Base-by-base conservation (phyloP, 257 asterid genomes). In the Handroanthus guayacan region DNA sequence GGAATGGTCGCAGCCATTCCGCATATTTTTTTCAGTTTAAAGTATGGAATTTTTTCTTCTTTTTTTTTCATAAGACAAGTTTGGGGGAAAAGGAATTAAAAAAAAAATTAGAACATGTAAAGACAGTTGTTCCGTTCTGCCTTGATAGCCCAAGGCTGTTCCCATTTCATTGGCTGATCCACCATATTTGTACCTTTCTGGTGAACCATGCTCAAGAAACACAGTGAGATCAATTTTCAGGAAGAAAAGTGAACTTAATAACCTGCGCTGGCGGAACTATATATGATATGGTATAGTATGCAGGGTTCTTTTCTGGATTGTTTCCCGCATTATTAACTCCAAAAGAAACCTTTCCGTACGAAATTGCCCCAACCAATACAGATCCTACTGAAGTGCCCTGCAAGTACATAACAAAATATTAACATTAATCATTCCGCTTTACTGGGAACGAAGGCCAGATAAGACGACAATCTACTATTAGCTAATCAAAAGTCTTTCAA, bases 241-340 rank as follows among this genome's bases (percentile, higher is more conserved):
- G 77, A 76, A 81, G 57, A 76, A 41, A 75, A 64, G 44, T 66
- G 77, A 56, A 44, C 41, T 36, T 14, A 74, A 61, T 61, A 74
- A 95, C 99, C 98, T 91, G 94, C 65, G 73, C 62, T 10, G 99
- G 98, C 20, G 96, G 98, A 84, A 95, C 92, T 43, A 84, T 70
- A 75, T 83, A 95, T 71, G 97, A 91, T 74, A 95, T 69, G 63
- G 77, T 82, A 86, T 88, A 91, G n/a, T 88, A 86, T 45, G 79
- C 87, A 60, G 98, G 98, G 69, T 84, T 86, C 80, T 88, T 91
- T 80, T 82, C 88, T 6, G 93, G 89, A 82, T 75, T 88, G 79
- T 83, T 86, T 62, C 80, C 95, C n/a, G 80, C 87, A 70, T 86
- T 86, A 47, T 85, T 79, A 76, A 79, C 86, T 60, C 86, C 88